Evolutionary conservation across 352 stramenopile genomes (phyloP).

Genomic region (Pythium phragmitis): DNA sequence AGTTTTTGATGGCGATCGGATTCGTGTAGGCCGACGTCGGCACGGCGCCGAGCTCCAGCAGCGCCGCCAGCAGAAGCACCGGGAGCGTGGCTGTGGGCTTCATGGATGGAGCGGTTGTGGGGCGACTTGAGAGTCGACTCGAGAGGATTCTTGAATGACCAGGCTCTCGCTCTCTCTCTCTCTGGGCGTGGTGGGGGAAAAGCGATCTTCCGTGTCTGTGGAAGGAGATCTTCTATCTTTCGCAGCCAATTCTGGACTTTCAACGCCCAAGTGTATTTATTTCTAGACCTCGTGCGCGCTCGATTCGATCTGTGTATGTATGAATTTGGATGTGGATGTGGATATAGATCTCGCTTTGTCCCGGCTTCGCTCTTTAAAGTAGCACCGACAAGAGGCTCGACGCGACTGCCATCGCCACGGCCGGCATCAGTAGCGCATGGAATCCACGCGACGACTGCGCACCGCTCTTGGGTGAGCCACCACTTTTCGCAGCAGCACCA

Average conservation of each 20-base stretch:
- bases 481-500: neutral
- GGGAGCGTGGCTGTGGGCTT: slow-evolving; percentile 7
- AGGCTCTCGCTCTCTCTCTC: neutral
- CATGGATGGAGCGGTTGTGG: neutral
- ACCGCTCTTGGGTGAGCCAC: slow-evolving; percentile 2
- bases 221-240: no score
- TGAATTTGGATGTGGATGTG: neutral
- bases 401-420: neutral
- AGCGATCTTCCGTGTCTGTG: no score
- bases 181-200: neutral
- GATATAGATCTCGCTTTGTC: neutral
- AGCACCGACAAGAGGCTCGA: neutral
- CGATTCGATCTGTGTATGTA: neutral
- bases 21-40: slow-evolving; percentile 25
- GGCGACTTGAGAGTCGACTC: neutral
- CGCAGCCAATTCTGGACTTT: no score
- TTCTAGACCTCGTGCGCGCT: neutral
- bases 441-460: neutral
- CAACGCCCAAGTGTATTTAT: neutral
- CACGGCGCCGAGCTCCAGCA: neutral
- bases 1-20: slow-evolving; percentile 50
- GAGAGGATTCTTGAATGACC: slow-evolving; percentile 1
- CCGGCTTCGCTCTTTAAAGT: neutral
- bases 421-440: neutral
- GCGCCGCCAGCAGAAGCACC: neutral